phyloP scores from a whole-genome alignment of 768 basidiomycete genomes.

The Xerocomellus dryophilus region DNA sequence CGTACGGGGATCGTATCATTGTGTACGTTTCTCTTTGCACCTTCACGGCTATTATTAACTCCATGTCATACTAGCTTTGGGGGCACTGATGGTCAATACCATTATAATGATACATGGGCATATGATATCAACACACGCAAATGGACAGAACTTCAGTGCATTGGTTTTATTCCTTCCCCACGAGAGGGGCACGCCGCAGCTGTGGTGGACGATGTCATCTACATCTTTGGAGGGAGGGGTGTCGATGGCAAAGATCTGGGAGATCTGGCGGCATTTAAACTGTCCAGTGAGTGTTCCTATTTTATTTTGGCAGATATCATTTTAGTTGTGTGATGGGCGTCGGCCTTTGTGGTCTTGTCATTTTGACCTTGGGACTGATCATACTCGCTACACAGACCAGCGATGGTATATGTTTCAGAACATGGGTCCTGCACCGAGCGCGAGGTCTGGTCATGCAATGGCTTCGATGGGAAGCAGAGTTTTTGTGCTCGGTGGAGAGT shows the following conservation, averaged over 20 bases:
- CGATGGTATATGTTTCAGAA: slow-evolving; percentile 99
- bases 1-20: slow-evolving; percentile 78
- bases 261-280: slow-evolving; percentile 95
- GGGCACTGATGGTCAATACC: slow-evolving; percentile 97
- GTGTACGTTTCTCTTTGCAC: slow-evolving; percentile 52
- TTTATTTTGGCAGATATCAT: neutral
- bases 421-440: slow-evolving; percentile 94
- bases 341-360: neutral
- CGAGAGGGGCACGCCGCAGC: slow-evolving; percentile 96
- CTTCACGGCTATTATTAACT: slow-evolving; percentile 16
- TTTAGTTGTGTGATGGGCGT: neutral
- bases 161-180: slow-evolving; percentile 94
- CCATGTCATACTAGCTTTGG: slow-evolving; percentile 67
- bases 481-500: slow-evolving; percentile 94
- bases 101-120: slow-evolving; percentile 98
- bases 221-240: slow-evolving; percentile 95
- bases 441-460: slow-evolving; percentile 98
- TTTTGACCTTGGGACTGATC: slow-evolving; percentile 12
- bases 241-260: slow-evolving; percentile 95
- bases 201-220: slow-evolving; percentile 95
- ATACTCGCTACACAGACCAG: slow-evolving; percentile 56
- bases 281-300: slow-evolving; percentile 70
- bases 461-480: slow-evolving; percentile 85
- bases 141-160: slow-evolving; percentile 94
- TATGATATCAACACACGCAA: slow-evolving; percentile 76